phyloP scores from a whole-genome alignment of 2,329 filamentous ascomycete genomes.

The Sordariomycetes sp. region DNA sequence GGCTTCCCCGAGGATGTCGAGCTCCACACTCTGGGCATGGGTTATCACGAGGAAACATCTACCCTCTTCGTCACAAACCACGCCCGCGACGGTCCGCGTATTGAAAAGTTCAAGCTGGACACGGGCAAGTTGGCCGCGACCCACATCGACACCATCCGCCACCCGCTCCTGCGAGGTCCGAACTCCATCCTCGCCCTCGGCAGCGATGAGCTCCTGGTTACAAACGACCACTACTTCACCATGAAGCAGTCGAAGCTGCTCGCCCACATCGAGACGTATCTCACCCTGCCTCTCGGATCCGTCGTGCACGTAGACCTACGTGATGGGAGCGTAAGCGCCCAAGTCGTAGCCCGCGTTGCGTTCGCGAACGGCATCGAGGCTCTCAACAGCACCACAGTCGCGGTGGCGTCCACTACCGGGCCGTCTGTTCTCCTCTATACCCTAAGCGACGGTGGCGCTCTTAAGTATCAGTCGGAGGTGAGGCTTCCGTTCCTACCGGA shows the following conservation, averaged over 20 bases:
- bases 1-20: slow-evolving; percentile 14
- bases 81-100: slow-evolving; percentile 18
- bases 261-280: slow-evolving; percentile 20
- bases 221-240: slow-evolving; percentile 27
- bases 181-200: slow-evolving; percentile 25
- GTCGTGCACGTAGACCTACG: slow-evolving; percentile 22
- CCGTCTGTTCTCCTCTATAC: slow-evolving; percentile 18
- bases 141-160: slow-evolving; percentile 16
- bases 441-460: slow-evolving; percentile 6
- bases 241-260: slow-evolving; percentile 13
- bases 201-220: slow-evolving; percentile 25
- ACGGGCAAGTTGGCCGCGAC: slow-evolving; percentile 9
- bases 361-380: slow-evolving; percentile 31
- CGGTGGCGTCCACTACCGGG: slow-evolving; percentile 22
- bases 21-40: slow-evolving; percentile 28
- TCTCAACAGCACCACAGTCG: slow-evolving; percentile 24
- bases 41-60: slow-evolving; percentile 20
- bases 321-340: background rate
- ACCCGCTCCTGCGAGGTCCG: slow-evolving; percentile 24
- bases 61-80: slow-evolving; percentile 27
- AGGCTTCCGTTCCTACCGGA: slow-evolving; percentile 25
- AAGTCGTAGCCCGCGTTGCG: slow-evolving; percentile 15
- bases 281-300: slow-evolving; percentile 18
- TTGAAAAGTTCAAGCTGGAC: slow-evolving; percentile 29
- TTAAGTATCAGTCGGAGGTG: background rate